A percentile compares a stretch with the other conserved stretches of the same genome.
Conservation (phyloP, 805 yeast genomes). For the Helenozyma baotianmanensis region DNA sequence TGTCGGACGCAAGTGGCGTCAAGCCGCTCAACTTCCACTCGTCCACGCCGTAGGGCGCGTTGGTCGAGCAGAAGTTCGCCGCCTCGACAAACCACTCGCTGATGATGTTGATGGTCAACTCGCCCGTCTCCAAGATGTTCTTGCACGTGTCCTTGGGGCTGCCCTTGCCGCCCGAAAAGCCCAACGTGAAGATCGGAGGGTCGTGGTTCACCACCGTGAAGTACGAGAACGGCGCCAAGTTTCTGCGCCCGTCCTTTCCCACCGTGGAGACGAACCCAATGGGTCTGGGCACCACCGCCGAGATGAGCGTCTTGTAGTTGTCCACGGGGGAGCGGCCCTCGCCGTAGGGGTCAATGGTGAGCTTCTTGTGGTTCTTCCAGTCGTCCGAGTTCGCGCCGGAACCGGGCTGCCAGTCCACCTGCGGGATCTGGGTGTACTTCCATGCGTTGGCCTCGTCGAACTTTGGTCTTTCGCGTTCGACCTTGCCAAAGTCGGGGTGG, state of each 20-base stretch:
- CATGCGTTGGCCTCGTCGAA: conserved; percentile 8
- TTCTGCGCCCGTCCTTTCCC: conserved; percentile 36
- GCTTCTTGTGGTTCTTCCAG: conserved; percentile 43
- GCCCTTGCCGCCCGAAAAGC: conserved; percentile 38
- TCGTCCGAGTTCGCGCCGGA: conserved; percentile 41
- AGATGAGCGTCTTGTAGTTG: conserved; percentile 49
- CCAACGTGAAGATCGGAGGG: conserved; percentile 56
- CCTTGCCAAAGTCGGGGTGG: conserved; percentile 10
- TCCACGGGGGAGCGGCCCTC: conserved; percentile 32
- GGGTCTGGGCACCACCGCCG: conserved; percentile 57
- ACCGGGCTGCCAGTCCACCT: conserved; percentile 41
- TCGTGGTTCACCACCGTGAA: conserved; percentile 44
- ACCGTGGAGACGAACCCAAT: conserved; percentile 54
- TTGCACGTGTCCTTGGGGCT: conserved; percentile 45
- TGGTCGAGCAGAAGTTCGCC: conserved; percentile 46
- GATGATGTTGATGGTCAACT: conserved; percentile 52
- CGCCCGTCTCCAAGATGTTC: conserved; percentile 48
- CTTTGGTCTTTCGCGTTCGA: conserved; percentile 7
- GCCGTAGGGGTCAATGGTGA: conserved; percentile 45
- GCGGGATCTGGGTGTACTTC: conserved; percentile 22
- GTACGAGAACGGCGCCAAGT: conserved; percentile 61
- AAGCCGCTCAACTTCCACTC: conserved; percentile 57
- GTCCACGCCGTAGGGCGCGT: conserved; percentile 45
- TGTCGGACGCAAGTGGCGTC: conserved; percentile 39
- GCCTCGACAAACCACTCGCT: conserved; percentile 66